phyloP scores from a whole-genome alignment of 352 stramenopile genomes.

The Aphanomyces euteiches region DNA sequence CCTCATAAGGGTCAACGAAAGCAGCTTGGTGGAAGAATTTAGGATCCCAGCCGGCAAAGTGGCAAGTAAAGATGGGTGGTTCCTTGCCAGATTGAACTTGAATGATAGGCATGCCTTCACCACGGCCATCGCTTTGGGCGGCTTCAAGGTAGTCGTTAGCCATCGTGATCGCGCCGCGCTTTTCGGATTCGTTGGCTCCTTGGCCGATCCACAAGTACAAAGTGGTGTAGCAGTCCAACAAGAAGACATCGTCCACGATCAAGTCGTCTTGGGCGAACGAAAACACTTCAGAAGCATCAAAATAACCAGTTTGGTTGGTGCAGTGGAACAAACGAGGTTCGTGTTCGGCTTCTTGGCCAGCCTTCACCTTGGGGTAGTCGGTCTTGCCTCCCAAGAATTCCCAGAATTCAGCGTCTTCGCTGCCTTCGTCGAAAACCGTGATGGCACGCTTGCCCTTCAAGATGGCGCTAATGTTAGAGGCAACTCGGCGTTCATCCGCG shows the following conservation, averaged over 20 bases:
- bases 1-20: conserved; percentile 89
- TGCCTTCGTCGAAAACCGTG: conserved; percentile 53
- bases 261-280: conserved; percentile 90
- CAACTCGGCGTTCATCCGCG: conserved; percentile 55
- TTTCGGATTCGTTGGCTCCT: conserved; percentile 69
- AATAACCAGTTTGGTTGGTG: conserved; percentile 85
- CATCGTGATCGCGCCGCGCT: conserved; percentile 56
- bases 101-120: conserved; percentile 77
- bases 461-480: conserved; percentile 54
- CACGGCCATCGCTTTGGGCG: conserved; percentile 76
- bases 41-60: conserved; percentile 88
- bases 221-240: conserved; percentile 86
- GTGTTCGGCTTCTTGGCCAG: conserved; percentile 60
- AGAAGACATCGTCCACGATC: conserved; percentile 87
- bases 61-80: conserved; percentile 85
- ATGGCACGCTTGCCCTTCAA: conserved; percentile 54
- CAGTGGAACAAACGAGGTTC: conserved; percentile 87
- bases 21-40: conserved; percentile 74
- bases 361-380: conserved; percentile 63
- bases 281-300: conserved; percentile 80
- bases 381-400: conserved; percentile 75
- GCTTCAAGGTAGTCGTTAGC: conserved; percentile 70
- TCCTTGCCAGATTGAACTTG: conserved; percentile 76
- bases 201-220: conserved; percentile 89
- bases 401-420: conserved; percentile 79